Base-by-base conservation (phyloP, 345 rosid species). In the Laguncularia racemosa region DNA sequence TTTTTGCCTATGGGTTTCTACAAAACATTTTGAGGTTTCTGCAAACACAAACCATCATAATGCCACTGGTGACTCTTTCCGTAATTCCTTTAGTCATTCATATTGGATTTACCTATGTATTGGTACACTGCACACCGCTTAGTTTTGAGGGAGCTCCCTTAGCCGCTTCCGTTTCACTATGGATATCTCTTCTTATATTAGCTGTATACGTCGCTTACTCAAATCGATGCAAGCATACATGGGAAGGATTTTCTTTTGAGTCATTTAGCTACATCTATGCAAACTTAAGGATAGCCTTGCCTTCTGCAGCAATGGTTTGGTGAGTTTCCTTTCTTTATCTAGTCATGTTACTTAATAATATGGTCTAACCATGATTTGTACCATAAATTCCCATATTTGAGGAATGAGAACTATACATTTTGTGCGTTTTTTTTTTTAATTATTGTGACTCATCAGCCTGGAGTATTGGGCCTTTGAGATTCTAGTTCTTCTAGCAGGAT, bases 401-500 rank as follows among this genome's bases (percentile, higher is more conserved):
- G 40, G 7, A 33, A 33, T 33, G 40, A 33, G 11, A 20, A 38
- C 21, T 13, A 13, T 54, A 28, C 20, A n/a, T n/a, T 13, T 38
- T 33, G 16, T 45, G 19, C 19, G 38, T 23, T 2, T 53, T 4
- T 15, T 55, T 23, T 2, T 53, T 21, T 13, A 3, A 52, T 12
- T 19, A 12, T 13, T 54, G 16, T 28, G 12, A 16, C 15, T 21
- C 33, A 23, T 23, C 65, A 79, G 97, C 64, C 71, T 91, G 76
- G 96, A 83, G 67, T 78, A 68, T 21, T 81, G 97, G 97, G 93
- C 93, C 17, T 83, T 80, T 44, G 96, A 87, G 83, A 57, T 83
- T 56, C 78, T 90, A 53, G 95, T 90, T 62, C 64, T 90, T 57
- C 47, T 87, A 21, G 96, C 97, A 49, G 88, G 93, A 67, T 1